These are phyloP conservation scores for Colletotrichum endophyticum DNA, from an alignment of 2,329 filamentous ascomycete species.

Conservation along the genomic window DNA sequence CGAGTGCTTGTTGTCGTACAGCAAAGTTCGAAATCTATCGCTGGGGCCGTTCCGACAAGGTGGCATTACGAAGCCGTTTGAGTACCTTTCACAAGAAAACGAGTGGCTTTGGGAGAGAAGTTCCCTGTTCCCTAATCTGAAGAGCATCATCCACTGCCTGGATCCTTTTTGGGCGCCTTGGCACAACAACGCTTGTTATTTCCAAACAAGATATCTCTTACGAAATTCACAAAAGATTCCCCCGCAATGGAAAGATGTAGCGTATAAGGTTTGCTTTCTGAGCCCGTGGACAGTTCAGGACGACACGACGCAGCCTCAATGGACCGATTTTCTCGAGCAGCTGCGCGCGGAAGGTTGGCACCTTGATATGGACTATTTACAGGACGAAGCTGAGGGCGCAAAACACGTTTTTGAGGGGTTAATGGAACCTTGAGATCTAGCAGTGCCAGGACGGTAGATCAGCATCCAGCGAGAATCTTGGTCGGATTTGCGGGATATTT, in stretches of 20 bases:
- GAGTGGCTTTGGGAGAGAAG: neutral
- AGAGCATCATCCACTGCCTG: neutral
- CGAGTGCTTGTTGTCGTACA: accelerated
- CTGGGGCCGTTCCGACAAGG: neutral
- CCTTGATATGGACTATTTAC: neutral
- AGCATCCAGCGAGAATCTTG: neutral
- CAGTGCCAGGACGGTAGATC: neutral
- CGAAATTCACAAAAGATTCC: neutral
- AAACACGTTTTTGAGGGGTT: neutral
- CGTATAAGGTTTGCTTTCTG: neutral
- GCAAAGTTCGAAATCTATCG: neutral
- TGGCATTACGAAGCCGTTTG: accelerated
- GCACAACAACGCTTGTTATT: neutral
- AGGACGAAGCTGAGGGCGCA: neutral
- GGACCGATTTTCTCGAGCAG: neutral
- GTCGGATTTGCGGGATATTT: accelerated
- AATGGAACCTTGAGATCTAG: neutral
- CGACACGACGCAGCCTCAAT: neutral
- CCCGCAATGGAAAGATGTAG: neutral
- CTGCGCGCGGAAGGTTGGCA: neutral
- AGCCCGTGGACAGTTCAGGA: neutral
- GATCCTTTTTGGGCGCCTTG: neutral
- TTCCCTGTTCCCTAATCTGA: neutral
- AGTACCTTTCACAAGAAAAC: neutral
- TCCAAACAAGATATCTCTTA: neutral